phyloP scores from a whole-genome alignment of 768 basidiomycete species.

The Trametes cubensis region DNA sequence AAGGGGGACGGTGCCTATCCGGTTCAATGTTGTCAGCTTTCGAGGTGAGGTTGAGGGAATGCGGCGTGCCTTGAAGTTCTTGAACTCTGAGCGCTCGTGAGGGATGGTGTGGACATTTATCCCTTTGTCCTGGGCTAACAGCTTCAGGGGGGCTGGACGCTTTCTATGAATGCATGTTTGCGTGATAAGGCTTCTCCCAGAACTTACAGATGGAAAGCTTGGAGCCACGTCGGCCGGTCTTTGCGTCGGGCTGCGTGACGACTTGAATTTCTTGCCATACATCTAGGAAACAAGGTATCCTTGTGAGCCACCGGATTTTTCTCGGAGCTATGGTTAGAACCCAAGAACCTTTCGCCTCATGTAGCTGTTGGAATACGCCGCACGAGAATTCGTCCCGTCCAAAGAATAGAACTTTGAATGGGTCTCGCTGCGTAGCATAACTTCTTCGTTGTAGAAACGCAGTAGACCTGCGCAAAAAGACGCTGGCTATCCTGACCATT shows the following conservation, averaged over 20 bases:
- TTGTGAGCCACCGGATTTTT: too few species aligned
- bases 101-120: conserved; percentile 68
- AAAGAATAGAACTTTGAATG: conserved; percentile 80
- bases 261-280: conserved; percentile 73
- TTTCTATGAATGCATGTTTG: neutral
- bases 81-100: conserved; percentile 58
- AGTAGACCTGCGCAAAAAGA: too few species aligned
- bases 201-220: conserved; percentile 58
- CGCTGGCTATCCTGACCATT: too few species aligned
- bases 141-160: conserved; percentile 68
- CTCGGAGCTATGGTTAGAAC: too few species aligned
- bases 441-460: too few species aligned
- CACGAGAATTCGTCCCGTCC: conserved; percentile 91
- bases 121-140: conserved; percentile 52
- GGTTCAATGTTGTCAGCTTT: neutral
- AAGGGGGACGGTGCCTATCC: conserved; percentile 30
- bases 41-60: neutral
- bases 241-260: conserved; percentile 71
- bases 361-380: conserved; percentile 63
- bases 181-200: neutral
- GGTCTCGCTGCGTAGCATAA: neutral
- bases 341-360: conserved; percentile 58
- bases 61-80: conserved; percentile 58
- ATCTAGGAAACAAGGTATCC: conserved; percentile 47
- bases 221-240: conserved; percentile 63